Evolutionary conservation across 2,329 filamentous ascomycete genomes (phyloP).

Genomic region (Cadophora luteo-olivacea): DNA sequence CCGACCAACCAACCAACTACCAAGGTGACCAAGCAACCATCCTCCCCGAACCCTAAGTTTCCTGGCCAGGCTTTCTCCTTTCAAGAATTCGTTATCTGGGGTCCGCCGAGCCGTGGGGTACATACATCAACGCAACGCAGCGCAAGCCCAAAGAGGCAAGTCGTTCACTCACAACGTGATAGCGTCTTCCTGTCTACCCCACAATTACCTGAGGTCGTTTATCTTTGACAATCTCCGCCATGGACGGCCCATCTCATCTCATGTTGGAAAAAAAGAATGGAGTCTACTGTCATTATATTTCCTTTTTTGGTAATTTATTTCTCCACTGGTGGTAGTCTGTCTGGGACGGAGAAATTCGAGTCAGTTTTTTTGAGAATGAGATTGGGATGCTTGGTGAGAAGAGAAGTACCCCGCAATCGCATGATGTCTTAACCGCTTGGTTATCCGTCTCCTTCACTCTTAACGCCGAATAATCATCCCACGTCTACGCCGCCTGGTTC

Average conservation of each 20-base stretch:
- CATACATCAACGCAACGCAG: not conserved
- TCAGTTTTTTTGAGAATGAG: not conserved
- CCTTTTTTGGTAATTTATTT: not conserved
- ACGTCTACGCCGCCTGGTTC: not conserved
- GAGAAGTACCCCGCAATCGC: slow-evolving; percentile 7
- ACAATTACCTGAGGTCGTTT: not conserved
- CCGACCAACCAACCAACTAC: not conserved
- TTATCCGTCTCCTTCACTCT: not conserved
- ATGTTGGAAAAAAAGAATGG: too few relatives aligned
- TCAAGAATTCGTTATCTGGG: not conserved
- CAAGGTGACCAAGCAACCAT: not conserved
- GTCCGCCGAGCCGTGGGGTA: slow-evolving; percentile 15
- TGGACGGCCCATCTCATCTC: not conserved
- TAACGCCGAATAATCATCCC: not conserved
- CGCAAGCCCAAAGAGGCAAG: slow-evolving; percentile 2
- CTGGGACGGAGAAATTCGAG: not conserved
- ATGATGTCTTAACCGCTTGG: not conserved
- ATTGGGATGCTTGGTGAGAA: not conserved
- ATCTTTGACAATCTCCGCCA: not conserved
- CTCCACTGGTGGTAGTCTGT: not conserved
- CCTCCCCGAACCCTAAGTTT: not conserved
- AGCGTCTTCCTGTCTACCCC: not conserved
- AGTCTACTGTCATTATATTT: not conserved
- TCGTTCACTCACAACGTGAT: slow-evolving; percentile 2
- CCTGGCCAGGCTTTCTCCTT: not conserved